phyloP scores from a whole-genome alignment of 2,329 filamentous ascomycete species.

The Penicillium verrucosum region DNA sequence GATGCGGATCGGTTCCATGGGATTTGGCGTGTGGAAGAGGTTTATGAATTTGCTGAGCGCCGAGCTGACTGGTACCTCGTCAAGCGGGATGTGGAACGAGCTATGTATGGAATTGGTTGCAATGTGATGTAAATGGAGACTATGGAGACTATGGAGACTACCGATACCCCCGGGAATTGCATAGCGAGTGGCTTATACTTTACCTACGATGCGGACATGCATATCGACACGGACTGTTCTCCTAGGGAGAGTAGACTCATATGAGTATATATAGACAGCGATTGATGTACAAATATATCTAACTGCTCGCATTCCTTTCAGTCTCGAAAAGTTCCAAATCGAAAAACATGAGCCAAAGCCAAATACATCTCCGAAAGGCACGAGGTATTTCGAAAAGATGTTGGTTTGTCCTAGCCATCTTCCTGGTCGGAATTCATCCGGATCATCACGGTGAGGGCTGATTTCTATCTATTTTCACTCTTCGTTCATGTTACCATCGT shows the following conservation, averaged over 20 bases:
- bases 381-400: too few relatives aligned
- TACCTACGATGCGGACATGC: neutral
- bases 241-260: neutral
- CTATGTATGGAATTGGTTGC: conserved; percentile 96
- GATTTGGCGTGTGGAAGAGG: conserved; percentile 91
- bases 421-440: too few relatives aligned
- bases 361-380: too few relatives aligned
- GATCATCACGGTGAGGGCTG: too few relatives aligned
- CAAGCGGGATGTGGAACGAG: conserved; percentile 81
- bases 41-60: conserved; percentile 93
- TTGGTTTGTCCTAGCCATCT: too few relatives aligned
- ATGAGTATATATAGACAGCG: neutral
- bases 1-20: conserved; percentile 86
- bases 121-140: conserved; percentile 64
- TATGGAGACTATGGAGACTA: conserved; percentile 1
- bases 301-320: too few relatives aligned
- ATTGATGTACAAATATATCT: neutral
- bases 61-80: conserved; percentile 94
- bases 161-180: conserved; percentile 16
- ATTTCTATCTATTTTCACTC: too few relatives aligned
- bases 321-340: too few relatives aligned
- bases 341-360: too few relatives aligned
- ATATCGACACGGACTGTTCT: conserved; percentile 3
- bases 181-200: conserved; percentile 14
- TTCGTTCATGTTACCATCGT: too few relatives aligned